Evolutionary conservation across 371 early-diverging fungal species (phyloP).

Genomic region (Dinochytrium kinnereticum): DNA sequence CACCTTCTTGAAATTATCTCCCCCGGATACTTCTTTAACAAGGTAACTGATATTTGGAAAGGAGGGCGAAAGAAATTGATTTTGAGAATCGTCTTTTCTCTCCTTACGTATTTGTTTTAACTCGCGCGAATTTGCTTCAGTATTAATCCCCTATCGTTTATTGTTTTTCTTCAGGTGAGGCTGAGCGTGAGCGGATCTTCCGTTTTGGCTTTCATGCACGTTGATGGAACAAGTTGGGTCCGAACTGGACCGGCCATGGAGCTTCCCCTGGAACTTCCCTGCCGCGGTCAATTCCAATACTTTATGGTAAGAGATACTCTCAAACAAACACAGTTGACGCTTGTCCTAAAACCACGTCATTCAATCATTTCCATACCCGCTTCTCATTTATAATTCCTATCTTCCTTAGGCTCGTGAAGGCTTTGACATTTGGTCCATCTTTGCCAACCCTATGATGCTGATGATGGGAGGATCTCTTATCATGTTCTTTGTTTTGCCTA

Average conservation of each 20-base stretch:
- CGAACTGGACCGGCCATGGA: slow-evolving; percentile 46
- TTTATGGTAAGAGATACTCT: slow-evolving; percentile 32
- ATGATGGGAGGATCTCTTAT: slow-evolving; percentile 60
- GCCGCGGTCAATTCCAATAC: slow-evolving; percentile 45
- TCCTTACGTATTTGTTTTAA: not conserved
- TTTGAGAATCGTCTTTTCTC: not conserved
- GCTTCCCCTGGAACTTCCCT: slow-evolving; percentile 53
- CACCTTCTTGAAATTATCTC: slow-evolving; percentile 54
- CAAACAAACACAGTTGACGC: not conserved
- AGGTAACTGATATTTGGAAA: slow-evolving; percentile 28
- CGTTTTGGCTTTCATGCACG: slow-evolving; percentile 50
- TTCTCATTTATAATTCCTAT: not conserved
- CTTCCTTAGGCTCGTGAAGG: slow-evolving; percentile 46
- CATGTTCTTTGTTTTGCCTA: slow-evolving; percentile 60
- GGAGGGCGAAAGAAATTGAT: not conserved
- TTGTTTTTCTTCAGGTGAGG: slow-evolving; percentile 34
- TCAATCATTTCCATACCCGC: not conserved
- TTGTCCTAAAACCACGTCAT: not conserved
- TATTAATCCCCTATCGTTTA: too few species aligned
- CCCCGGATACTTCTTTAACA: slow-evolving; percentile 53
- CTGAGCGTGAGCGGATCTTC: slow-evolving; percentile 44
- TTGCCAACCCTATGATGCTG: slow-evolving; percentile 65
- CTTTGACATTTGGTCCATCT: slow-evolving; percentile 55
- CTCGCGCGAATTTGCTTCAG: too few species aligned
- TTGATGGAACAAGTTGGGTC: slow-evolving; percentile 55